phyloP scores from a whole-genome alignment of 2,329 filamentous ascomycete genomes.

The Pestalotiopsis sp. region DNA sequence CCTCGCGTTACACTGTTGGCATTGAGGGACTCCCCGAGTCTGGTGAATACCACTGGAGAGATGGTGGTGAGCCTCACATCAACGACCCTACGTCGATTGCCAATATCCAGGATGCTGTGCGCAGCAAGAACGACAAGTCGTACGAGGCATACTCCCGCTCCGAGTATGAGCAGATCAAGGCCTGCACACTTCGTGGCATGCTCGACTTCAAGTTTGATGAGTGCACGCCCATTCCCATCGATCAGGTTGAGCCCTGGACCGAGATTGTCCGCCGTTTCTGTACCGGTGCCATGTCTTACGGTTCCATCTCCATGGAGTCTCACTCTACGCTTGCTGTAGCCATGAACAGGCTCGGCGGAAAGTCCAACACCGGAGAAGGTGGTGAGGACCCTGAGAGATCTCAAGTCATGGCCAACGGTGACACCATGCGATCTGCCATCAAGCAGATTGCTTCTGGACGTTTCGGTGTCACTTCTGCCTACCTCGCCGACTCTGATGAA shows the following conservation, averaged over 20 bases:
- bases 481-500: slow-evolving; percentile 93
- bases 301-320: slow-evolving; percentile 97
- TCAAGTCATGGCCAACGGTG: slow-evolving; percentile 83
- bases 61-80: slow-evolving; percentile 92
- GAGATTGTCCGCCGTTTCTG: slow-evolving; percentile 96
- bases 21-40: slow-evolving; percentile 86
- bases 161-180: slow-evolving; percentile 95
- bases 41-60: slow-evolving; percentile 97
- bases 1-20: slow-evolving; percentile 74
- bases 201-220: slow-evolving; percentile 97
- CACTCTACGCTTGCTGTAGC: slow-evolving; percentile 94
- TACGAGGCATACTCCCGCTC: slow-evolving; percentile 95
- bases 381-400: slow-evolving; percentile 94
- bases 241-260: slow-evolving; percentile 97
- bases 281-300: slow-evolving; percentile 97
- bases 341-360: slow-evolving; percentile 95
- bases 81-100: slow-evolving; percentile 95
- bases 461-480: slow-evolving; percentile 94
- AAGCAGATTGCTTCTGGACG: slow-evolving; percentile 96
- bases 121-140: slow-evolving; percentile 97
- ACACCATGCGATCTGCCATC: slow-evolving; percentile 96
- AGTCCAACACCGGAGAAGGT: slow-evolving; percentile 97
- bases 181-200: slow-evolving; percentile 90
- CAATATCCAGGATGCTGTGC: slow-evolving; percentile 95
- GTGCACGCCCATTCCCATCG: slow-evolving; percentile 81